Conservation (phyloP, 176 grass and related monocot genomes). For the Juncus inflexus region DNA sequence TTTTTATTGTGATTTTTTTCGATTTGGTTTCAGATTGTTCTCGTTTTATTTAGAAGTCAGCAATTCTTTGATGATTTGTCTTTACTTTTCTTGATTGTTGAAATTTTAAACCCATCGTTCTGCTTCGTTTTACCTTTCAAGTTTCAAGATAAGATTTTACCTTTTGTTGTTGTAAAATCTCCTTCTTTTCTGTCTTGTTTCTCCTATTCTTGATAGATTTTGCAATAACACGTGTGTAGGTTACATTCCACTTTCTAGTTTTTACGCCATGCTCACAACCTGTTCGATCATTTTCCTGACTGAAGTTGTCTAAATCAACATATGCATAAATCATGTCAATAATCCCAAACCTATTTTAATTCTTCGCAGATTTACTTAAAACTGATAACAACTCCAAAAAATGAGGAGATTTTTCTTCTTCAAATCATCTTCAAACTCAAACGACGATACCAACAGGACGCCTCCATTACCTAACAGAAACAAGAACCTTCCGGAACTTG, state of each 20-base stretch:
- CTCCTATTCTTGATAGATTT: too few relatives aligned
- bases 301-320: neutral
- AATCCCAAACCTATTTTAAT: neutral
- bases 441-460: slow-evolving; percentile 10
- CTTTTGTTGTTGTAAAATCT: too few relatives aligned
- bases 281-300: slow-evolving; percentile 3
- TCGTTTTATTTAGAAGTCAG: neutral
- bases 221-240: too few relatives aligned
- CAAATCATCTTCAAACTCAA: slow-evolving; percentile 29
- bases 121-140: too few relatives aligned
- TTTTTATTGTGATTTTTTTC: neutral
- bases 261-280: neutral
- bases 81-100: too few relatives aligned
- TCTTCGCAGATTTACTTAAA: slow-evolving; percentile 5
- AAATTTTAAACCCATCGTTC: too few relatives aligned
- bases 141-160: too few relatives aligned
- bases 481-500: slow-evolving; percentile 1
- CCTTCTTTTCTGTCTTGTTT: too few relatives aligned
- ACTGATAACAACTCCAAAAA: neutral
- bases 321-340: neutral
- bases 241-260: too few relatives aligned
- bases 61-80: too few relatives aligned
- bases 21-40: neutral
- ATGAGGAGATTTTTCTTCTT: slow-evolving; percentile 50
- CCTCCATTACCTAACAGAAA: slow-evolving; percentile 21